Evolutionary conservation across 2,329 filamentous ascomycete species (phyloP), one percentile per base, ranked within the genome.

Genomic region (Pestalotiopsis sp.): DNA sequence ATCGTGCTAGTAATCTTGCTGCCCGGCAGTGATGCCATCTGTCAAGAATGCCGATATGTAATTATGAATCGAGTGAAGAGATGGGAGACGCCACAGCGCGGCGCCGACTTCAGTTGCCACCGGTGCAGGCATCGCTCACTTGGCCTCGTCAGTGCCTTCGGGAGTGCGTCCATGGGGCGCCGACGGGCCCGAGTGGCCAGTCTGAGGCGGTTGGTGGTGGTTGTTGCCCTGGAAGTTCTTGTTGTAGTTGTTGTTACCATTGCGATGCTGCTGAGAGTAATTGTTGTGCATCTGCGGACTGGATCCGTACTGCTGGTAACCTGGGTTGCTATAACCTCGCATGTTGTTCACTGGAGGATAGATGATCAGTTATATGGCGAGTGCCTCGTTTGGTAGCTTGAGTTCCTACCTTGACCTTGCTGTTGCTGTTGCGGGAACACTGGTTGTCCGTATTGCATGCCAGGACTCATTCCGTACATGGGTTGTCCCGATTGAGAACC

Each of bases 401-500:
- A 69, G 65, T 76, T 91, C 92, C 88, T 90, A 93, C 92, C 92
- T 79, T 92, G 91, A 74, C 87, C 90, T 72, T 89, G 88, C 73
- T 92, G 92, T 73, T 92, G 92, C 39, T 36, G 31, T 36, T 36
- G 31, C 7, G 89, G 88, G 80, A 92, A 94, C 66, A 90, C 89
- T 49, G 92, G 92, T 77, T 94, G 92, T 76, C 90, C 92, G 76
- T 92, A 93, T 77, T 91, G 91, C 80, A 91, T 87, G 66, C 86
- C 90, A 58, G 91, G 91, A 75, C 91, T 92, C 91, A 95, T 93
- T 72, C 88, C 92, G 84, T 88, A 95, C 82, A 85, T 89, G 75
- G 84, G 90, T 78, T 97, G 94, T 56, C 95, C 94, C 79, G 97
- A 95, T 76, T 98, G 95, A 36, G 95, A 98, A 67, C 94, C 94